Percentiles rank a stretch among this genome's conserved stretches.
Conservation (phyloP, 2,329 filamentous ascomycete genomes). For the Penicillium corylophilum region DNA sequence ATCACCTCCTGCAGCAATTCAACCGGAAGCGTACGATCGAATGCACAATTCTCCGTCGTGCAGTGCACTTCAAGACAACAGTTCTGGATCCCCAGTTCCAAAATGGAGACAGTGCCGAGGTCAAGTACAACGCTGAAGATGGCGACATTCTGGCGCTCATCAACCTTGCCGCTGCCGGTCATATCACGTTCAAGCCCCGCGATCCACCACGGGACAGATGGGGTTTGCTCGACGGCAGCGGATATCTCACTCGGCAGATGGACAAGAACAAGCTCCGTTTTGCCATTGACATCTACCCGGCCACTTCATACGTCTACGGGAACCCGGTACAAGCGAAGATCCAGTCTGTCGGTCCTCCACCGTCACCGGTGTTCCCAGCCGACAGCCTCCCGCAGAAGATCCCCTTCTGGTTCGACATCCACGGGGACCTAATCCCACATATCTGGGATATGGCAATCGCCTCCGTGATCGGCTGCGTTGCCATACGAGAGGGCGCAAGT, state of each 20-base stretch:
- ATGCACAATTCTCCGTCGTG: conserved; percentile 39
- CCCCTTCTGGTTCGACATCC: conserved; percentile 52
- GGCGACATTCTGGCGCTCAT: conserved; percentile 45
- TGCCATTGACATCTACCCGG: conserved; percentile 40
- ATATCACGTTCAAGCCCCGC: conserved; percentile 36
- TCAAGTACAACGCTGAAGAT: conserved; percentile 42
- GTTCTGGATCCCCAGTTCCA: conserved; percentile 43
- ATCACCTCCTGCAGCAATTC: conserved; percentile 41
- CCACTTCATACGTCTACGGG: conserved; percentile 40
- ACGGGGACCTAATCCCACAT: conserved; percentile 35
- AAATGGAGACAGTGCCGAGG: conserved; percentile 28
- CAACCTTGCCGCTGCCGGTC: conserved; percentile 40
- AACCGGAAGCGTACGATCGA: conserved; percentile 44
- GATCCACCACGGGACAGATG: conserved; percentile 46
- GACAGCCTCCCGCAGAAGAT: conserved; percentile 30
- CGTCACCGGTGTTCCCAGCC: conserved; percentile 12
- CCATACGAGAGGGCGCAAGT: conserved; percentile 42
- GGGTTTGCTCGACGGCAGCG: conserved; percentile 46
- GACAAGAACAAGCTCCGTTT: conserved; percentile 47
- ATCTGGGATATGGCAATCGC: conserved; percentile 46
- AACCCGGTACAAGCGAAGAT: conserved; percentile 34
- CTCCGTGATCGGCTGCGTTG: conserved; percentile 44
- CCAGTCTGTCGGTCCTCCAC: conserved; percentile 26
- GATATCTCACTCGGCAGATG: conserved; percentile 48
- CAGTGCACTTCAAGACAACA: conserved; percentile 43